Evolutionary conservation across 2,329 filamentous ascomycete species (phyloP).

Genomic region (Penicillium sp.): DNA sequence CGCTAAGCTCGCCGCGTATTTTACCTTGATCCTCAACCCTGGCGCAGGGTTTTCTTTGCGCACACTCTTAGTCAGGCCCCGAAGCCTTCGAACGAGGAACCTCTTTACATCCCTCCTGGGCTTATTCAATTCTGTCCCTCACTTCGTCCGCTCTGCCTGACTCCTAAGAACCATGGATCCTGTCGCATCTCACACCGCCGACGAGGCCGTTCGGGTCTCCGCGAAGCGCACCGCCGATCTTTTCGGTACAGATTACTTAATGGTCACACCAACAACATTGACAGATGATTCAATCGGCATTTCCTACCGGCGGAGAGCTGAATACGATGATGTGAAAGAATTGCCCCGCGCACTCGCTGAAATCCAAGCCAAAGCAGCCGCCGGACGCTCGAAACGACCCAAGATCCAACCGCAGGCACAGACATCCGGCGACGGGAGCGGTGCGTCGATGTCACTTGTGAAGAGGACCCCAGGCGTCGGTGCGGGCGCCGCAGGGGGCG

Average conservation of each 20-base stretch:
- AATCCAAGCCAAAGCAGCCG: slow-evolving; percentile 70
- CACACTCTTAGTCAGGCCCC: slow-evolving; percentile 6
- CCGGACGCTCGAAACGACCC: slow-evolving; percentile 63
- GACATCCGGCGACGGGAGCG: slow-evolving; percentile 52
- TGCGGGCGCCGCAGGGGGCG: slow-evolving; percentile 34
- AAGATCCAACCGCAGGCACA: slow-evolving; percentile 51
- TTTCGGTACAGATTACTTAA: slow-evolving; percentile 49
- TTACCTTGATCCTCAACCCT: background rate
- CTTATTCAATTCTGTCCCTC: background rate
- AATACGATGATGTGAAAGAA: slow-evolving; percentile 76
- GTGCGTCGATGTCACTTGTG: slow-evolving; percentile 58
- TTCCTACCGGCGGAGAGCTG: slow-evolving; percentile 51
- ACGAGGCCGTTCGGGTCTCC: slow-evolving; percentile 42
- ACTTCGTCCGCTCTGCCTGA: background rate
- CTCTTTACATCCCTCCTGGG: background rate
- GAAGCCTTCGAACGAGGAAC: slow-evolving; percentile 3
- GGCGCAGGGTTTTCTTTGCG: slow-evolving; percentile 19
- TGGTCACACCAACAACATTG: slow-evolving; percentile 45
- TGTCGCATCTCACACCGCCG: slow-evolving; percentile 29
- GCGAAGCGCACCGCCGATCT: slow-evolving; percentile 49
- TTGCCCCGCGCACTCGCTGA: slow-evolving; percentile 76
- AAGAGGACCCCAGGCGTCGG: slow-evolving; percentile 35
- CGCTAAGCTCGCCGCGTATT: background rate
- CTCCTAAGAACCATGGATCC: slow-evolving; percentile 30
- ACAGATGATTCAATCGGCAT: slow-evolving; percentile 43